A percentile compares a stretch with the other conserved stretches of the same genome.
Conservation (phyloP, 1,139 yeast species). For the Geotrichum carabidarum region DNA sequence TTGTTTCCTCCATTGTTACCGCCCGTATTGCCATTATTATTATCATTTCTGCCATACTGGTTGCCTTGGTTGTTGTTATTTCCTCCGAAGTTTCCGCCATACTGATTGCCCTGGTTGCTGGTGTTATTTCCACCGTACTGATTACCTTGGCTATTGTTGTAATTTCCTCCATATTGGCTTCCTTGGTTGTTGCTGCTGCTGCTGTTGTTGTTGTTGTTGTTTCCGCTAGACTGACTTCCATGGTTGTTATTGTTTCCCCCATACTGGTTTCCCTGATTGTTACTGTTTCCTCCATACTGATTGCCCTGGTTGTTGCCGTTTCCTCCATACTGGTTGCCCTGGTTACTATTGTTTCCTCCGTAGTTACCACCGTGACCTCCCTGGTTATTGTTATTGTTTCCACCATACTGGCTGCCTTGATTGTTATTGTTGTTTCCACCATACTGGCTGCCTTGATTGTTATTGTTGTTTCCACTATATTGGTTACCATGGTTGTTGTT, state of each 20-base stretch:
- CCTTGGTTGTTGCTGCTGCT: conserved; percentile 2
- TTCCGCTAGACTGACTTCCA: neutral
- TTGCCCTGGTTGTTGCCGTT: neutral
- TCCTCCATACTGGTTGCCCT: neutral
- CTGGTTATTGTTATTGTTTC: conserved; percentile 3
- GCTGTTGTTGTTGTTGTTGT: neutral
- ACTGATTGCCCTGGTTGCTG: conserved; percentile 1
- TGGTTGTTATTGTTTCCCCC: neutral
- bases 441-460: neutral
- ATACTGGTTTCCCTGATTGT: neutral
- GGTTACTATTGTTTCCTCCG: conserved; percentile 1
- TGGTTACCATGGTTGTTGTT: neutral
- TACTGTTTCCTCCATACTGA: neutral
- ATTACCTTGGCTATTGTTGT: neutral
- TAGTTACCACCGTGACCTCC: neutral
- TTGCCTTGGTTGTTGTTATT: neutral
- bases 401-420: neutral
- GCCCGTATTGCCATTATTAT: neutral
- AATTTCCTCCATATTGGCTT: conserved; percentile 2
- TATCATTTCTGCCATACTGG: neutral
- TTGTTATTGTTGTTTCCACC: neutral
- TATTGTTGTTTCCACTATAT: neutral
- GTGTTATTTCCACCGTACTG: neutral
- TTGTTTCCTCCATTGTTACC: neutral
- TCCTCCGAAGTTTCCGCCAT: neutral